Base-by-base conservation (phyloP, 2,329 filamentous ascomycete species). In the Coniochaeta pulveracea region DNA sequence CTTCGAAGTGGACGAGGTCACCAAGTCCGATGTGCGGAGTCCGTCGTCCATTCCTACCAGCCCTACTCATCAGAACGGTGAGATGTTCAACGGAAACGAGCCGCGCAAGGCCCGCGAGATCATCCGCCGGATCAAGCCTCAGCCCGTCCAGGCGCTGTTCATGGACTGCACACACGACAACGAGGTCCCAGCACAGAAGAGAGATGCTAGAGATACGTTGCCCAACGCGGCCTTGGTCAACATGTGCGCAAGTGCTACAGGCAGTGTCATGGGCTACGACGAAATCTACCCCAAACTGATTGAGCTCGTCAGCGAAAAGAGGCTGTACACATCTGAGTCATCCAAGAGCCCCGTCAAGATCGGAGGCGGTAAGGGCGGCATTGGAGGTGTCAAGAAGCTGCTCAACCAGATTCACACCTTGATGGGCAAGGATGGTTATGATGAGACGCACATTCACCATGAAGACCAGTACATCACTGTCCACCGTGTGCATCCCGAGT, bases 161-260 rank as follows among this genome's bases (percentile, higher is more conserved):
- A 96, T 96, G 86, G 93, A 98, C 54, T 98, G 93, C 57, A 98
- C 93, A 0, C 91, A 98, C 55, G 91, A 98, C 60, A 98, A 98
- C 47, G 89, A 98, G 59, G 82, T 85, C 3, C 91, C 91, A 1
- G 85, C 89, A 1, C 89, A 98, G 57, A 95, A 95, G 57, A 74
- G 93, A 25, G 88, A 95, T 53, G 88, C 88, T 33, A 76, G 86
- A 38, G 93, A 98, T 52, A 96, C 91, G 0, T 67, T 98, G 8
- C 84, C 93, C 6, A 96, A 93, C 49, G 88, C 89, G 32, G 91
- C 91, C 5, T 68, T 98, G 4, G 89, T 96, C 23, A 82, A 80
- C 50, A 95, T 98, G 88, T 98, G 93, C 55, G 78, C 86, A 16
- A 94, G 85, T 46, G 85, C 89, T 2, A 88, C 82, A 6, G 91